A percentile compares a stretch with the other conserved stretches of the same genome.
These are phyloP conservation scores for Senna siamea DNA, from an alignment of 306 rosid species.

Conservation along the genomic window DNA sequence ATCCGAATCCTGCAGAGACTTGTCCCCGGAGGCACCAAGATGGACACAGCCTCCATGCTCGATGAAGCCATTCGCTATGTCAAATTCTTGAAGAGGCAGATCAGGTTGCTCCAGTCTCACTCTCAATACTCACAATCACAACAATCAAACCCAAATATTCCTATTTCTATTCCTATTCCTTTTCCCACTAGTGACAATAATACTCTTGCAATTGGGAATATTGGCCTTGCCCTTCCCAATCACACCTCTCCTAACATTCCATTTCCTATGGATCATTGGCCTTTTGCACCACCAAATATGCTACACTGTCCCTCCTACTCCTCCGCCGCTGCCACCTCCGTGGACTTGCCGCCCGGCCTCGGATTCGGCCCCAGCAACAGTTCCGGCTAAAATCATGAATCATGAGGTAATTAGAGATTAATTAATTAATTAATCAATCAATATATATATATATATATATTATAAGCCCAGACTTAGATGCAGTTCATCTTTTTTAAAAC, in stretches of 20 bases:
- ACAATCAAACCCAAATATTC: background rate
- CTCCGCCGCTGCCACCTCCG: background rate
- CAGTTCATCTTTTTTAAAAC: too few species aligned
- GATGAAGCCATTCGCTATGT: conserved; percentile 94
- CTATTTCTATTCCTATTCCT: too few species aligned
- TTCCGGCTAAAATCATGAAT: conserved; percentile 55
- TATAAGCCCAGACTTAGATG: background rate
- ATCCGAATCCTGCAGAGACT: conserved; percentile 88
- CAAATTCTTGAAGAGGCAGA: conserved; percentile 88
- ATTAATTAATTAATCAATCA: conserved; percentile 38
- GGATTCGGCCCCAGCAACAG: conserved; percentile 32
- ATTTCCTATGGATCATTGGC: conserved; percentile 35
- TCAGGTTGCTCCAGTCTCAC: conserved; percentile 68
- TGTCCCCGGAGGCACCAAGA: conserved; percentile 92
- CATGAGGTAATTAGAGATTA: conserved; percentile 60
- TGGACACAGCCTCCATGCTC: conserved; percentile 96
- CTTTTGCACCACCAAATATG: conserved; percentile 50
- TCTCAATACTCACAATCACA: conserved; percentile 20
- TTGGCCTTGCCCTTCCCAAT: background rate
- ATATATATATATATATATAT: too few species aligned
- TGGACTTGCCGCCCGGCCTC: conserved; percentile 22
- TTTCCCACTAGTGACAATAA: too few species aligned
- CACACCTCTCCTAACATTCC: conserved; percentile 11
- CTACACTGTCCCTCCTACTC: conserved; percentile 30
- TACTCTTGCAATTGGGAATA: background rate